Evolutionary conservation across 768 basidiomycete species (phyloP).

Genomic region (Pleurotus giganteus): DNA sequence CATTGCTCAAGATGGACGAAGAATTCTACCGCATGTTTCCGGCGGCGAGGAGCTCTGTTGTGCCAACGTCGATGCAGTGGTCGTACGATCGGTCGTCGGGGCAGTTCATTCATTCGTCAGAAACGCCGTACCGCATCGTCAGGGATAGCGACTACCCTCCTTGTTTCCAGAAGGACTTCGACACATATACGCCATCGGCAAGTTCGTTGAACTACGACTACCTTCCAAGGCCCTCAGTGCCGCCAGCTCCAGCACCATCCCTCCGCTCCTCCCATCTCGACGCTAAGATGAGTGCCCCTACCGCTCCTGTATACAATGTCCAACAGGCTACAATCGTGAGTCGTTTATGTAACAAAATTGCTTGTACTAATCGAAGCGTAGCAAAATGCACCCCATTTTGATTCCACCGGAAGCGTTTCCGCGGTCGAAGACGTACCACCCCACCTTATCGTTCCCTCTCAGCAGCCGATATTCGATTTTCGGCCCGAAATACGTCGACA

Average conservation of each 20-base stretch:
- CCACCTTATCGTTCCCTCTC: constrained; percentile 11
- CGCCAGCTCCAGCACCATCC: background rate
- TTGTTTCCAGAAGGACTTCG: background rate
- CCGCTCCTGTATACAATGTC: background rate
- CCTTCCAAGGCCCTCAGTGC: background rate
- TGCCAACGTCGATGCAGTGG: background rate
- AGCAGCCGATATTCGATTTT: constrained; percentile 5
- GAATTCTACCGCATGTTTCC: constrained; percentile 5
- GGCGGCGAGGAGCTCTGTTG: background rate
- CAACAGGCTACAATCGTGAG: background rate
- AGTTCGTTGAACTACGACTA: background rate
- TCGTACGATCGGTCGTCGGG: background rate
- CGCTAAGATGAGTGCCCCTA: constrained; percentile 1
- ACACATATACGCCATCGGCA: background rate
- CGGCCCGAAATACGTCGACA: background rate
- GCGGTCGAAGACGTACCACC: constrained; percentile 2
- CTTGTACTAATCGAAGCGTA: background rate
- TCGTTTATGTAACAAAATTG: background rate
- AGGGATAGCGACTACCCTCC: background rate
- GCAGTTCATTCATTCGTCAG: background rate
- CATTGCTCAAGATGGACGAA: background rate
- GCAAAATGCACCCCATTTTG: background rate
- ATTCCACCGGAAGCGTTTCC: background rate
- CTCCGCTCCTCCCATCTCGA: no score
- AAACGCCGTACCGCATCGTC: background rate